Evolutionary conservation across 192 early-diverging fungal genomes (phyloP).

Genomic region (Coemansia sp.): DNA sequence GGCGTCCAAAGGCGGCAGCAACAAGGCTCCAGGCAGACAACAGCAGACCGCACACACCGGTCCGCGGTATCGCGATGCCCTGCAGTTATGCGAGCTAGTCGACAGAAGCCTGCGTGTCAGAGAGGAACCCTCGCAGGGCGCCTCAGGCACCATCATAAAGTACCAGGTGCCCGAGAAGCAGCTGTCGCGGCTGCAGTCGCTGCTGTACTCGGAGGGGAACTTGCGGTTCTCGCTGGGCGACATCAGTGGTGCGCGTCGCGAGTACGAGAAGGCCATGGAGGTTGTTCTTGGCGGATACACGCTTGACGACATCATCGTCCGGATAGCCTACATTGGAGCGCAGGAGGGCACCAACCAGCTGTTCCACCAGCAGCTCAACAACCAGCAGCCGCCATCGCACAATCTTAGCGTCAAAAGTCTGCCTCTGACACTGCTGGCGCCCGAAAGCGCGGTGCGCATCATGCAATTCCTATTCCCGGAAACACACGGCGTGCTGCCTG

Average conservation of each 20-base stretch:
- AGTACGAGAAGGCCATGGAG: conserved; percentile 84
- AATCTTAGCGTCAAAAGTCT: conserved; percentile 31
- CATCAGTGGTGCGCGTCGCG: conserved; percentile 65
- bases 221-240: conserved; percentile 77
- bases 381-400: conserved; percentile 27
- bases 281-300: conserved; percentile 62
- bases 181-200: conserved; percentile 71
- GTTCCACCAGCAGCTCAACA: conserved; percentile 43
- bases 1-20: conserved; percentile 10
- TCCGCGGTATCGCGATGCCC: conserved; percentile 74
- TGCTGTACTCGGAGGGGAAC: conserved; percentile 88
- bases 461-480: conserved; percentile 60
- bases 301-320: conserved; percentile 52
- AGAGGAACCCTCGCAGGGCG: conserved; percentile 13
- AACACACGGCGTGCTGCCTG: conserved; percentile 69
- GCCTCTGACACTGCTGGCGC: conserved; percentile 63
- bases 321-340: conserved; percentile 45
- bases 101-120: conserved; percentile 61
- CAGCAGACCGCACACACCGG: conserved; percentile 16
- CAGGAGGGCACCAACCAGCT: conserved; percentile 45
- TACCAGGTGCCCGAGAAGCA: conserved; percentile 64
- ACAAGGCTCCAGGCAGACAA: conserved; percentile 2
- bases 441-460: conserved; percentile 64
- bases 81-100: conserved; percentile 79
- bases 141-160: conserved; percentile 9